Evolutionary conservation across 345 rosid species (phyloP).

Genomic region (Pseudoturritis turrita): DNA sequence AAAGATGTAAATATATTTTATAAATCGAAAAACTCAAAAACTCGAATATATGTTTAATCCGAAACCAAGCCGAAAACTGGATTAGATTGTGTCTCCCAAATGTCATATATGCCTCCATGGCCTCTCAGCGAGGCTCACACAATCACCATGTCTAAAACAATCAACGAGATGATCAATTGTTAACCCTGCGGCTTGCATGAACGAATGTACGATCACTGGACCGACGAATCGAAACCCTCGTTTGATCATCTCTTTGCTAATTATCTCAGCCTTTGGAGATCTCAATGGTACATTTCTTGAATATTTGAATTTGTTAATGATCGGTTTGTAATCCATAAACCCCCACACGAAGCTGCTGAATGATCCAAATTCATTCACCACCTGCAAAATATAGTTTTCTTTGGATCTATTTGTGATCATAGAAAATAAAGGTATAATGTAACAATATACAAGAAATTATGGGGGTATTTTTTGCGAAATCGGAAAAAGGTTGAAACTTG

Average conservation of each 20-base stretch:
- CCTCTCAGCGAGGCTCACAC: conserved; percentile 76
- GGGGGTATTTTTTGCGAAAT: not conserved
- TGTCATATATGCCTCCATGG: conserved; percentile 86
- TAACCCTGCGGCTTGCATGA: conserved; percentile 94
- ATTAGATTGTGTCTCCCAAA: not conserved
- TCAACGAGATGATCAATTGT: conserved; percentile 87
- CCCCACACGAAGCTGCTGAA: conserved; percentile 91
- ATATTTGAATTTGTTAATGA: conserved; percentile 57
- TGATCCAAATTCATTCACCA: conserved; percentile 71
- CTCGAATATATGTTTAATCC: not conserved
- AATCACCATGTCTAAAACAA: conserved; percentile 72
- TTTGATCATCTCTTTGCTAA: conserved; percentile 78
- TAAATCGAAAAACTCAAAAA: not conserved
- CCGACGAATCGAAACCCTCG: conserved; percentile 87
- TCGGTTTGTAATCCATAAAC: conserved; percentile 70
- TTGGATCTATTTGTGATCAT: not conserved
- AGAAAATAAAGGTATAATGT: not conserved
- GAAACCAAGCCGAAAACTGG: not conserved
- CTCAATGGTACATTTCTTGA: conserved; percentile 83
- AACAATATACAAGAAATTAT: not conserved
- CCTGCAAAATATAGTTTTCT: conserved; percentile 33
- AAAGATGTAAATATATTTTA: not conserved
- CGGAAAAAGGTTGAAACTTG: conserved; percentile 23
- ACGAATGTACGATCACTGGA: conserved; percentile 88
- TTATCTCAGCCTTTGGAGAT: conserved; percentile 77